Evolutionary conservation across 108 stramenopile species (phyloP).

Genomic region (Nitzschia sp.): DNA sequence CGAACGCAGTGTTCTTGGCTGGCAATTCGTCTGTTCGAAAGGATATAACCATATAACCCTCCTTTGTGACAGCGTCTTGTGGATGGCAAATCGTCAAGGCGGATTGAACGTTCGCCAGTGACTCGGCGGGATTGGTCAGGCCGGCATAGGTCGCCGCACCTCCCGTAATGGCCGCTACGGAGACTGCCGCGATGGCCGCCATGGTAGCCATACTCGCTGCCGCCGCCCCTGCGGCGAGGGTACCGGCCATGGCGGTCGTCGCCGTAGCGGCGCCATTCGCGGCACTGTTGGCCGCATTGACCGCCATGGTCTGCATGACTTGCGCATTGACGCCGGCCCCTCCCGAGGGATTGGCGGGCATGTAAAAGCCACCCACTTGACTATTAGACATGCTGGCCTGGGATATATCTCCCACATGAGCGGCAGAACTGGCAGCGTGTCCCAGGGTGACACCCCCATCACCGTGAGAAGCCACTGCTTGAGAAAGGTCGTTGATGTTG

Average conservation of each 20-base stretch:
- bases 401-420: not conserved
- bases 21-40: conserved; percentile 10
- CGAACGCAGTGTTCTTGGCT: not conserved
- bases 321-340: not conserved
- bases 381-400: conserved; percentile 4
- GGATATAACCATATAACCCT: not conserved
- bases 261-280: conserved; percentile 6
- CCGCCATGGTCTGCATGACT: conserved; percentile 18
- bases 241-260: not conserved
- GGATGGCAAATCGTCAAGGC: not conserved
- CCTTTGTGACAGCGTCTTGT: not conserved
- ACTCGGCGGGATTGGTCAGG: not conserved
- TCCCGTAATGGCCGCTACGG: not conserved
- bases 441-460: not conserved
- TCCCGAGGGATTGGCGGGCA: not conserved
- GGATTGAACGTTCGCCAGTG: not conserved
- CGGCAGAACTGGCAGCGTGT: not conserved
- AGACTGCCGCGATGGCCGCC: conserved; percentile 10
- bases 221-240: conserved; percentile 3
- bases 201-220: conserved; percentile 6
- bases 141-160: not conserved
- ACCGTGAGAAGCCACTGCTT: not conserved
- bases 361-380: not conserved
- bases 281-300: conserved; percentile 5
- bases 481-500: not conserved